Evolutionary conservation across 164 flowering plant genomes (phyloP), one percentile per base, ranked within the genome.

Genomic region (Magnolia changhungtana): DNA sequence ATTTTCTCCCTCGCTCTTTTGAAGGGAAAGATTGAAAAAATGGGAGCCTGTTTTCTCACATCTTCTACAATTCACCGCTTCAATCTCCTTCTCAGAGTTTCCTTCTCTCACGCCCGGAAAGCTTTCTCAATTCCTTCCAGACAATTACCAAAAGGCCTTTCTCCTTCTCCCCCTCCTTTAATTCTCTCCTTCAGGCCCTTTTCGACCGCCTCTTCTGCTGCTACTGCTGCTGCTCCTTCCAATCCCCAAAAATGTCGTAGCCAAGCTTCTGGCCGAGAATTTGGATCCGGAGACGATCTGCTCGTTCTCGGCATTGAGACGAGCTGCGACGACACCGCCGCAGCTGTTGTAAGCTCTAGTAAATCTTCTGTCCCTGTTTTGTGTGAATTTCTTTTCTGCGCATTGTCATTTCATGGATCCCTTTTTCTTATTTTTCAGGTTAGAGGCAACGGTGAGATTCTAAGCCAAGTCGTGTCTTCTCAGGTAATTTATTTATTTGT

Each of bases 301-400:
- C 85, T 92, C 45, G 81, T 95, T 80, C 84, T 95, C 11, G 98
- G 99, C 23, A 93, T 95, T 49, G 99, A 95, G 79, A 95, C 99
- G 18, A 95, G 99, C 78, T 95, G 98, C 65, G 99, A 95, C 65
- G 98, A 95, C 82, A 95, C 99, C 13, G 98, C 98, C 5, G 99
- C 98, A 2, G 96, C 99, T 50, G 88, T 95, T 72, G 96, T 90
- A 80, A 80, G 69, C 18, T 27, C 58, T 59, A 31, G 23, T 55
- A 16, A 11, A 55, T 55, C 16, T 61, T 31, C 13, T n/a, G 24
- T 64, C 59, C 37, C 19, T 74, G 10, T 45, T 49, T 63, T 29
- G 14, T 29, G 19, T 63, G 31, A 10, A 59, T 14, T 67, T 67
- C 24, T 16, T 67, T 24, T 20, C 5, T 66, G 21, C 21, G 68